Base-by-base conservation (phyloP, 768 basidiomycete species). In the Tricholomella constricta region DNA sequence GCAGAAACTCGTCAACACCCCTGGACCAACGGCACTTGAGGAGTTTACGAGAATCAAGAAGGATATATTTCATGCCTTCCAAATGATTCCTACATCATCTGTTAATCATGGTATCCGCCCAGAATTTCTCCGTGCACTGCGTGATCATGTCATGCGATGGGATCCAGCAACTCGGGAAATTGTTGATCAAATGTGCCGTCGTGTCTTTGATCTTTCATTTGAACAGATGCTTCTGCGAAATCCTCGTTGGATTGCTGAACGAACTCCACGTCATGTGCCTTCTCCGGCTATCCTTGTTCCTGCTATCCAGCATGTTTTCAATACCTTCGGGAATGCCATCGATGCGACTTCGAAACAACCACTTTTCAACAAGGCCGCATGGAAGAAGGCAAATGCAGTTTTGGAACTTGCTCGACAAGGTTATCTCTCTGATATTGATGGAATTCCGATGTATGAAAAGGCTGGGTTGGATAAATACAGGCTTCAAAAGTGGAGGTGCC, bases 141-240 rank as follows among this genome's bases (percentile, higher is more conserved):
- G 52, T 12, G 65, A 65, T 42, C 65, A 66, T 27, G 40, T 62
- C 1, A 40, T 67, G 45, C 53, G 54, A 1, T 67, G 65, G 65
- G 65, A 67, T 47, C 63, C 63, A 2, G 6, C 6, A 42, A 0
- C 43, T 52, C 6, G 15, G n/a, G n/a, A n/a, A 19, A 7, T 14
- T 20, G 66, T 66, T n/a, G 60, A 64, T 41, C 26, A 38, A 36
- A 49, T 42, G 0, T 66, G 63, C 41, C 45, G 48, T 2, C 52
- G 2, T 55, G 29, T 29, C 11, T 29, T 29, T 29, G 6, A 29
- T 29, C 29, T 6, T 6, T 6, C 29, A 6, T 29, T 66, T 49
- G 49, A 65, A 51, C 53, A 62, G 40, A 65, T 65, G 63, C 58
- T 65, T 8, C 23, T 45, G 1, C 42, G 47, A 17, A 61, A 59